Evolutionary conservation across 228 moss, liverwort and hornwort species (phyloP), one percentile per base, ranked within the genome.

Genomic region (Sphagnum fallax): DNA sequence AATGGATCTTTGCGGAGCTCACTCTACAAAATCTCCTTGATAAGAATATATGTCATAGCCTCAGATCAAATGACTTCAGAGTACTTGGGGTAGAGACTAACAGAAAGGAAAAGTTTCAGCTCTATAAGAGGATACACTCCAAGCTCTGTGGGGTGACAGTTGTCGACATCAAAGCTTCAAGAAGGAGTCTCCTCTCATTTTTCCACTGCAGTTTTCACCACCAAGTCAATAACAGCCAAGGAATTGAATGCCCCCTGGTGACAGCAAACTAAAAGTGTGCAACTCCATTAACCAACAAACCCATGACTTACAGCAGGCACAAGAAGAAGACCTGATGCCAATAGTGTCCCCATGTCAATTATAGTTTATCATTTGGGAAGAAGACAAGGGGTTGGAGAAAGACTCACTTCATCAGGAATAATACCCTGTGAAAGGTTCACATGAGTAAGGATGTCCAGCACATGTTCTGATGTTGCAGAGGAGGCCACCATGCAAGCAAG

Each of bases 401-500:
- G 16, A 67, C 87, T 78, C 69, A 91, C 91, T 76, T 76, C 70
- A 51, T 72, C 71, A 82, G 89, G 83, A 70, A 81, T 73, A 70
- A 82, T 74, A 16, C 85, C 85, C 66, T 78, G 68, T 49, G 83
- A 70, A 61, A 92, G 80, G 60, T 74, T 76, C 73, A 78, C 73
- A 67, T 85, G 66, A 16, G 83, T 77, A 65, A 92, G 85, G 70
- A 85, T 78, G 78, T 89, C 85, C 6, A 92, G 85, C 47, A 67
- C 75, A 68, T 82, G 76, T 52, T 85, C 72, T 74, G 92, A 75
- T 48, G 70, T 69, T 61, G 73, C 76, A 7, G 78, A 79, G 52
- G 78, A 79, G 65, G 70, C 58, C 60, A 89, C 80, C 89, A 87
- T 87, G 76, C 89, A 89, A 49, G 85, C 89, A 48, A 89, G 72